A percentile compares a stretch with the other conserved stretches of the same genome.
Conservation (phyloP, 2,329 filamentous ascomycete species). For the Botrytis fabae region DNA sequence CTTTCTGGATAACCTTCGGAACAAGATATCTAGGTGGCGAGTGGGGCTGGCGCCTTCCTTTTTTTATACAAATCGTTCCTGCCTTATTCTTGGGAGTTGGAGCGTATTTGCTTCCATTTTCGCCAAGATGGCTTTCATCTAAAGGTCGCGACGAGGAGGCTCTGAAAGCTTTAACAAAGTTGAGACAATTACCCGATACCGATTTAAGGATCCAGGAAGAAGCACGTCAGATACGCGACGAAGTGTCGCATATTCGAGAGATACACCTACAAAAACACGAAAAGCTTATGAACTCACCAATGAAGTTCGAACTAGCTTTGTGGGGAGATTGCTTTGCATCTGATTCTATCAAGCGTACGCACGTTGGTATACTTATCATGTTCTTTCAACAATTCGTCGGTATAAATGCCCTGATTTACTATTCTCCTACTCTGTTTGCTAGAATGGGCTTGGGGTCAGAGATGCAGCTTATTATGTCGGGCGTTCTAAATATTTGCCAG, state of each 20-base stretch:
- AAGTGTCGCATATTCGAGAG: slow-evolving; percentile 39
- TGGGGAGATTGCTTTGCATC: slow-evolving; percentile 53
- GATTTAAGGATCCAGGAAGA: slow-evolving; percentile 55
- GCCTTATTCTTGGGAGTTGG: slow-evolving; percentile 42
- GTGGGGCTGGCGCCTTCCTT: slow-evolving; percentile 41
- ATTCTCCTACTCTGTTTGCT: slow-evolving; percentile 32
- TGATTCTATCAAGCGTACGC: slow-evolving; percentile 50
- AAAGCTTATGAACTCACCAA: slow-evolving; percentile 21
- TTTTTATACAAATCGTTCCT: slow-evolving; percentile 33
- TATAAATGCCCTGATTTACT: slow-evolving; percentile 54
- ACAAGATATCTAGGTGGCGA: slow-evolving; percentile 42
- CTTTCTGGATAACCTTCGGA: slow-evolving; percentile 48
- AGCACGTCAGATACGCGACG: slow-evolving; percentile 49
- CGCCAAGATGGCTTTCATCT: slow-evolving; percentile 42
- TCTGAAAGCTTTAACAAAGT: slow-evolving; percentile 49
- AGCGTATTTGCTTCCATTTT: slow-evolving; percentile 50
- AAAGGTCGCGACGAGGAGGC: slow-evolving; percentile 51
- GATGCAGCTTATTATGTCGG: slow-evolving; percentile 53
- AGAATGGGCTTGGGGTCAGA: slow-evolving; percentile 37
- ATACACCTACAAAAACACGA: slow-evolving; percentile 46
- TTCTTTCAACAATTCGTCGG: slow-evolving; percentile 59
- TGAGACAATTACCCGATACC: slow-evolving; percentile 50
- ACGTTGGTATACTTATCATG: slow-evolving; percentile 52
- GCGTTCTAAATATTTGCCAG: slow-evolving; percentile 47
- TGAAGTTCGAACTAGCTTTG: slow-evolving; percentile 50